Conservation (phyloP, 257 asterid species). For the Solanum ossicruentum region DNA sequence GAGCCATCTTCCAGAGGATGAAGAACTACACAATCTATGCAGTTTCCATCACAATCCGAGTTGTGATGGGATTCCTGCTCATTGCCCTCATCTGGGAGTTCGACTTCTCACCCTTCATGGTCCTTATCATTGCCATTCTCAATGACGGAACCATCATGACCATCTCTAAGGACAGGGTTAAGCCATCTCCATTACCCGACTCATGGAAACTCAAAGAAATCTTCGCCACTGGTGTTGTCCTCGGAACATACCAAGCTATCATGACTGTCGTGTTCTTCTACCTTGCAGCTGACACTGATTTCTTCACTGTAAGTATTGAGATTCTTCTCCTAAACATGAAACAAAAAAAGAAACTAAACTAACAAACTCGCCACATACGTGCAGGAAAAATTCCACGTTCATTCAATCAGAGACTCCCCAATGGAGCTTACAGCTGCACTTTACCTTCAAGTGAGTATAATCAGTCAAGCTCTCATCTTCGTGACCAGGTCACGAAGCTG, state of each 20-base stretch:
- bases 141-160: slow-evolving; percentile 96
- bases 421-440: slow-evolving; percentile 67
- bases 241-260: slow-evolving; percentile 76
- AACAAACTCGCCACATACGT: neutral
- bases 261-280: slow-evolving; percentile 72
- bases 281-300: slow-evolving; percentile 58
- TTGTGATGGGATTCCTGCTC: slow-evolving; percentile 84
- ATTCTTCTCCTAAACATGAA: neutral
- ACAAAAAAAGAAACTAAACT: neutral
- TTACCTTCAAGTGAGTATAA: slow-evolving; percentile 91
- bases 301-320: slow-evolving; percentile 35
- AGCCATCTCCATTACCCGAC: slow-evolving; percentile 88
- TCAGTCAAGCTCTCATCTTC: slow-evolving; percentile 86
- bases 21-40: slow-evolving; percentile 86
- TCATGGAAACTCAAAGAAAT: slow-evolving; percentile 93
- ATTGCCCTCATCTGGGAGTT: slow-evolving; percentile 83
- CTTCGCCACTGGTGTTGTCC: slow-evolving; percentile 76
- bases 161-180: slow-evolving; percentile 74
- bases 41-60: slow-evolving; percentile 64
- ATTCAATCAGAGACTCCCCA: slow-evolving; percentile 28
- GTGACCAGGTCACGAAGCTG: slow-evolving; percentile 82
- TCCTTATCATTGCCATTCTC: slow-evolving; percentile 70
- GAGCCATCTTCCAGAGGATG: slow-evolving; percentile 94
- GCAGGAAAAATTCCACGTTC: slow-evolving; percentile 36
- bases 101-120: slow-evolving; percentile 94